These are phyloP conservation scores for Fusarium xylarioides DNA, from an alignment of 2,329 filamentous ascomycete genomes.

Conservation along the genomic window DNA sequence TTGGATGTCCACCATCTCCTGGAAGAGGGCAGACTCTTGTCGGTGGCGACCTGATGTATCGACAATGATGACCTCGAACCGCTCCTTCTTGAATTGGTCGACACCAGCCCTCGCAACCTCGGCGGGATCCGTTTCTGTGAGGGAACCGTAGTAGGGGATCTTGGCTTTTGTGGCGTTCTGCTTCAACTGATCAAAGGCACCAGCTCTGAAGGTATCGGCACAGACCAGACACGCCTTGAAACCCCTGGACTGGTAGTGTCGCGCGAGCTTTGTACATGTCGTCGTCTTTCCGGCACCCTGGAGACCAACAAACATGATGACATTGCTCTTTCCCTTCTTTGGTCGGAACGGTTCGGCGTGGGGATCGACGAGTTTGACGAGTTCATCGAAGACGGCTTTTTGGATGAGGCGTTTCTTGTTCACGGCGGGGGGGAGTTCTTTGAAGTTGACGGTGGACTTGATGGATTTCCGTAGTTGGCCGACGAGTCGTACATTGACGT, in stretches of 20 bases:
- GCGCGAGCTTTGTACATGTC: constrained; percentile 94
- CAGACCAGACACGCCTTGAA: constrained; percentile 95
- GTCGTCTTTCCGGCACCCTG: constrained; percentile 99
- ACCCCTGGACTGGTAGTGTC: constrained; percentile 92
- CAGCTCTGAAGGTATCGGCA: constrained; percentile 97
- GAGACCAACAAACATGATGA: constrained; percentile 99
- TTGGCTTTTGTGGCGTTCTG: constrained; percentile 99
- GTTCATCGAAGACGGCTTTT: constrained; percentile 96
- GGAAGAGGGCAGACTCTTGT: constrained; percentile 93
- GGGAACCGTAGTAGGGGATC: constrained; percentile 96
- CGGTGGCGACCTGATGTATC: constrained; percentile 95
- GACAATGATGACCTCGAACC: constrained; percentile 98
- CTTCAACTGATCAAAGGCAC: constrained; percentile 97
- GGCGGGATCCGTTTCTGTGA: constrained; percentile 95
- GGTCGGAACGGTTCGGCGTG: constrained; percentile 96
- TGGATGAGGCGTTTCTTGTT: constrained; percentile 99
- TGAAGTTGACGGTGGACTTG: constrained; percentile 90
- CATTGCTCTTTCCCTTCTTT: constrained; percentile 93
- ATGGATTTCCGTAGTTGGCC: constrained; percentile 93
- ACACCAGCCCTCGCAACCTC: constrained; percentile 95
- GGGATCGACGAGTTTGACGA: constrained; percentile 94
- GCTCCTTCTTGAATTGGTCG: constrained; percentile 98
- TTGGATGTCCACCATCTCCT: constrained; percentile 98
- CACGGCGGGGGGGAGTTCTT: constrained; percentile 86
- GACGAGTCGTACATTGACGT: constrained; percentile 96